Evolutionary conservation across 768 basidiomycete genomes (phyloP), one percentile per base, ranked within the genome.

Genomic region (Tulasnella sp.): DNA sequence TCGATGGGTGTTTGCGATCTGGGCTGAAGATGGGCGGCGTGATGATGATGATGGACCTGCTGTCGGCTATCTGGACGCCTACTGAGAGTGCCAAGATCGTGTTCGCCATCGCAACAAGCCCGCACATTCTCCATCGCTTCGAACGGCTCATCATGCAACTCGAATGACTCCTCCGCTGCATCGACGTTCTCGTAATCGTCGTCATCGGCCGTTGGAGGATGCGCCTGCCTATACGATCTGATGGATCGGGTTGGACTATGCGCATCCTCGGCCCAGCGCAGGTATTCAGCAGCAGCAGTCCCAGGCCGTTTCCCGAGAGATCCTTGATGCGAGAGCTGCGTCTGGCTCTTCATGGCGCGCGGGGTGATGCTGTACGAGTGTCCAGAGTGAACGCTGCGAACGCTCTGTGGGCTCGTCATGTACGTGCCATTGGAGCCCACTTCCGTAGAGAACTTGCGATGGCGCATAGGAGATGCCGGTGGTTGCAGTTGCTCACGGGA

Each of bases 61-160:
- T 77, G 75, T 38, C 62, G 63, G 52, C 60, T 61, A 21, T 53
- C 58, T 17, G 60, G 29, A 75, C 77, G 38, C 76, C 73, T 43
- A 5, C 57, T 55, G 42, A 68, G 55, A 60, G 77, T 79, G 0
- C 88, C 87, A 17, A 92, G 87, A 1, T 88, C 91, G 70, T 92
- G 90, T 53, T 81, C 77, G 19, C 88, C 89, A 68, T 90, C 87
- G 65, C 88, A 92, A 68, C 89, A 92, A 1, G 87, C 92, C 22
- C 94, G 80, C 21, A 97, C 92, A 66, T 98, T 97, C 73, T 97
- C 93, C 56, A 98, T 70, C 0, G 92, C 92, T 66, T 97, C 93
- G 68, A 81, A 98, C 21, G 76, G 75, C 19, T 82, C 85, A 19
- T 81, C 87, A 65, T 92, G 84, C 30, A 92, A 73, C 72, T 93